These are phyloP conservation scores for Aphanocladium album DNA, from an alignment of 2,329 filamentous ascomycete species.

Conservation along the genomic window DNA sequence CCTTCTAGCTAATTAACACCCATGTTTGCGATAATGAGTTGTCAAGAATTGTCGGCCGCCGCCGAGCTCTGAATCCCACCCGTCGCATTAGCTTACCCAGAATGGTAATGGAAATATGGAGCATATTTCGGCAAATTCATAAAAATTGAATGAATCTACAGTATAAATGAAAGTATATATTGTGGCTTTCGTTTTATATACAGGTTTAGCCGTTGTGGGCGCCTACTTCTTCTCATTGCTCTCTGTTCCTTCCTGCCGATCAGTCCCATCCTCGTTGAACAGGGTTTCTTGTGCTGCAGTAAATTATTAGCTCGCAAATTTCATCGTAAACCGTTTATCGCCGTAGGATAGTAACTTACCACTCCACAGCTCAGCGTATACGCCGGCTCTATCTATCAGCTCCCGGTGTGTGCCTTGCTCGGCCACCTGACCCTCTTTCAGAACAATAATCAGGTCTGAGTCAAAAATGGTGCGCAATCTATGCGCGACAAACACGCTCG, in stretches of 20 bases:
- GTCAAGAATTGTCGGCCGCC: too few relatives aligned
- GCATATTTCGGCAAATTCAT: neutral
- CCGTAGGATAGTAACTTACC: slow-evolving; percentile 47
- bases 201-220: neutral
- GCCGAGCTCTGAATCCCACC: too few relatives aligned
- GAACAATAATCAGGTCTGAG: slow-evolving; percentile 85
- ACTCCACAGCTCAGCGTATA: slow-evolving; percentile 90
- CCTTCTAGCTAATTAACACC: neutral
- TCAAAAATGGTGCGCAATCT: slow-evolving; percentile 90
- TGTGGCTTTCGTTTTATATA: neutral
- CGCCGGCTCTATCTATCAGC: slow-evolving; percentile 69
- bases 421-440: slow-evolving; percentile 77
- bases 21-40: neutral
- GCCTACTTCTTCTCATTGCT: slow-evolving; percentile 24
- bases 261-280: slow-evolving; percentile 43
- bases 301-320: slow-evolving; percentile 15
- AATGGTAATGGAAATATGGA: neutral
- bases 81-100: neutral
- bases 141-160: neutral
- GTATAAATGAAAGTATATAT: neutral
- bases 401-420: slow-evolving; percentile 85
- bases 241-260: slow-evolving; percentile 14
- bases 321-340: neutral
- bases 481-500: slow-evolving; percentile 93
- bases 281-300: slow-evolving; percentile 57